phyloP scores from a whole-genome alignment of 257 asterid genomes.

The Coffea eugenioides region DNA sequence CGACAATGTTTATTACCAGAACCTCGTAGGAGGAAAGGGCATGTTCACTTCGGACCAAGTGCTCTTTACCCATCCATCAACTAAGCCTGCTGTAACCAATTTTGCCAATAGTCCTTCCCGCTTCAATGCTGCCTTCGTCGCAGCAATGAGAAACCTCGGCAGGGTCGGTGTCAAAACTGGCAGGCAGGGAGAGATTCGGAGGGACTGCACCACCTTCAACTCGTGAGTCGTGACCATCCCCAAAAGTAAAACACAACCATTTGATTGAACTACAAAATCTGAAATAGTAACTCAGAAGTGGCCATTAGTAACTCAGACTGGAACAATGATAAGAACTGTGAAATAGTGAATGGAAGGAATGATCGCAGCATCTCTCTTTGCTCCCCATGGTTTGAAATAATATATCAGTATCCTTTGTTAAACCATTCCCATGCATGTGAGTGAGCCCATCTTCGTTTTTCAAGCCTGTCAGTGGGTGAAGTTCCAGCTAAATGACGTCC shows the following conservation, averaged over 20 bases:
- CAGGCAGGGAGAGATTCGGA: constrained; percentile 53
- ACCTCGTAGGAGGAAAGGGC: constrained; percentile 63
- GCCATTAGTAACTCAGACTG: too few species aligned
- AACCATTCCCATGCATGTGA: background rate
- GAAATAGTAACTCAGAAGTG: too few species aligned
- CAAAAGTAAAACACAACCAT: too few species aligned
- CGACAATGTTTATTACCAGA: constrained; percentile 60
- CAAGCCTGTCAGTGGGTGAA: background rate
- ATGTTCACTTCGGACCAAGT: constrained; percentile 72
- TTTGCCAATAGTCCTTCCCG: constrained; percentile 47
- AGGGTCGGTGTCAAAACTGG: constrained; percentile 68
- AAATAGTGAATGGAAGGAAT: too few species aligned
- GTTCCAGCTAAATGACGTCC: too few species aligned
- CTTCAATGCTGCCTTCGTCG: constrained; percentile 48
- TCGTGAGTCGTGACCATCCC: background rate
- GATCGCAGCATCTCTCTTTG: too few species aligned
- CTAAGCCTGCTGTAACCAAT: constrained; percentile 40
- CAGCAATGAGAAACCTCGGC: constrained; percentile 73
- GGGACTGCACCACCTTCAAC: constrained; percentile 58
- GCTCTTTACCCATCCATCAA: constrained; percentile 47
- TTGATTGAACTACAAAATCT: too few species aligned
- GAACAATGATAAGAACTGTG: too few species aligned
- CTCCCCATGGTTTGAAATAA: too few species aligned
- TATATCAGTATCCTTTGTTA: too few species aligned
- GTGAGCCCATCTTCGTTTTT: background rate